phyloP scores from a whole-genome alignment of 306 rosid genomes.

The Cucumis cinereus region DNA sequence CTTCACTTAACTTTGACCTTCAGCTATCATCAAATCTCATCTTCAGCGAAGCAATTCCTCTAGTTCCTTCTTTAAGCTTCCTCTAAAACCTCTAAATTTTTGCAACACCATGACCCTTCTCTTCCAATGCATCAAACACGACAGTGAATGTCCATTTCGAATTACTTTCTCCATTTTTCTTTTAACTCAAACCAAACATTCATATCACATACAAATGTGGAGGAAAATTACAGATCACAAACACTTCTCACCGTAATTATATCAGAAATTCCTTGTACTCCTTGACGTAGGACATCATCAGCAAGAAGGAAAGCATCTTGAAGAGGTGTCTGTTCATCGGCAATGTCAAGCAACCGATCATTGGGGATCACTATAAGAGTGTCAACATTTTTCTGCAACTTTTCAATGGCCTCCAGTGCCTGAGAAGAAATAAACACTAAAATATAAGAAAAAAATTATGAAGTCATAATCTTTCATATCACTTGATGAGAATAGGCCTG shows the following conservation, averaged over 20 bases:
- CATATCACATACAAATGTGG: neutral
- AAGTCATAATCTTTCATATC: neutral
- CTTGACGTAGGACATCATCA: slow-evolving; percentile 92
- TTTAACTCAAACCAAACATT: neutral
- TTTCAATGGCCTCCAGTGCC: slow-evolving; percentile 97
- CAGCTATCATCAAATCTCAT: neutral
- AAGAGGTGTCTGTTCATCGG: slow-evolving; percentile 89
- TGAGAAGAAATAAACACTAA: slow-evolving; percentile 20
- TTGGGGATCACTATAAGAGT: slow-evolving; percentile 93
- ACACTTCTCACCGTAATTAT: slow-evolving; percentile 65
- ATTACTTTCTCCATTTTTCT: neutral
- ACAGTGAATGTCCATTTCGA: neutral
- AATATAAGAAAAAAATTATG: neutral
- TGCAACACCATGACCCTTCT: neutral
- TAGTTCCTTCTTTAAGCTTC: neutral
- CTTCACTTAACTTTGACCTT: neutral
- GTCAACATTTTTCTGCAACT: slow-evolving; percentile 87
- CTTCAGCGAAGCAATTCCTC: neutral
- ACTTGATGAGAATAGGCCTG: neutral
- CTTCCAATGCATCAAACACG: neutral
- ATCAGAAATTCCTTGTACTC: slow-evolving; percentile 97
- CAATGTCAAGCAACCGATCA: slow-evolving; percentile 91
- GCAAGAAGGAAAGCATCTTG: slow-evolving; percentile 90
- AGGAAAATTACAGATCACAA: neutral
- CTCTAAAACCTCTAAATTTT: neutral